Conservation (phyloP, 2,329 filamentous ascomycete genomes). For the Beauveria scarabaeidicola region DNA sequence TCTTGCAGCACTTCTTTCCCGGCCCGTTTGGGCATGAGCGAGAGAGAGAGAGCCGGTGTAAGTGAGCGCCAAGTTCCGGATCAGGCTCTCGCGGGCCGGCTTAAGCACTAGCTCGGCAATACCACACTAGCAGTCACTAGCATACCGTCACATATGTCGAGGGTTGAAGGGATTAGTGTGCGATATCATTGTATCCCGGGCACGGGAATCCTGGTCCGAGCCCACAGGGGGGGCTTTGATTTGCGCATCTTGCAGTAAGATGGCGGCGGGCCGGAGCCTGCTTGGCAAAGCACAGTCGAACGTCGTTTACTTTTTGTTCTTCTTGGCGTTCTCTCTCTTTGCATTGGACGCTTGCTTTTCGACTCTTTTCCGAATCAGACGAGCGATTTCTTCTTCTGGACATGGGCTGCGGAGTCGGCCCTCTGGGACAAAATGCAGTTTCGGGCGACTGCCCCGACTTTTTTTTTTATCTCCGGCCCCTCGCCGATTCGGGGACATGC, state of each 20-base stretch:
- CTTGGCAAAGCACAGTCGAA: background rate
- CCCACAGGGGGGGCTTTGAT: background rate
- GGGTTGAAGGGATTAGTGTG: background rate
- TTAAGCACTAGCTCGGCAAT: background rate
- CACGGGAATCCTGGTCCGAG: background rate
- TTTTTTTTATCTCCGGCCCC: background rate
- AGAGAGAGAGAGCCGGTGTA: constrained; percentile 2
- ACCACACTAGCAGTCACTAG: background rate
- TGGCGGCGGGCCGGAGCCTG: background rate
- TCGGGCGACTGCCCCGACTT: no score
- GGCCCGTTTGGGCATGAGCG: background rate
- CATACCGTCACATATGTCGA: background rate
- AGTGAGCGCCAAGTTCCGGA: constrained; percentile 2
- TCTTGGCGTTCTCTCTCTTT: background rate
- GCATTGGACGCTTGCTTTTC: background rate
- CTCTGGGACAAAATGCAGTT: background rate
- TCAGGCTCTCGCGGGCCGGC: background rate
- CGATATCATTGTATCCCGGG: background rate
- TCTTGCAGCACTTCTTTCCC: background rate
- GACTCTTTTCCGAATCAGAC: background rate
- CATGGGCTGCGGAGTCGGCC: background rate
- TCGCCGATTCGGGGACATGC: background rate
- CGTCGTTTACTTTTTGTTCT: background rate
- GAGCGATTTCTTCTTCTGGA: background rate
- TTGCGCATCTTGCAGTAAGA: background rate